Evolutionary conservation across 371 early-diverging fungal species (phyloP), one percentile per base, ranked within the genome.

Genomic region (Rhizoclosmatium hyalinum): DNA sequence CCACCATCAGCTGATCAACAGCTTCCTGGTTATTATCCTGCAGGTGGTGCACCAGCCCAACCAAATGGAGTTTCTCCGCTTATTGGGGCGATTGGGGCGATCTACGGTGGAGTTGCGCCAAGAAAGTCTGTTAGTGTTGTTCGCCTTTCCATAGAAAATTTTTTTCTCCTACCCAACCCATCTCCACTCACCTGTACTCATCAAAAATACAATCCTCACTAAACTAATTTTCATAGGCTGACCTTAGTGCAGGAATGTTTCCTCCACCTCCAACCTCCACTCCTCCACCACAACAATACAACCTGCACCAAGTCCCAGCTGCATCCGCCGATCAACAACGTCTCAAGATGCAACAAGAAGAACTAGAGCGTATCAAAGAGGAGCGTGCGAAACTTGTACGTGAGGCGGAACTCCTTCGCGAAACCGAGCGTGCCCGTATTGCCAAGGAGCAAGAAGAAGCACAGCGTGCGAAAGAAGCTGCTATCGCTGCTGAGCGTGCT

Each of bases 261-360:
- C 50, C 50, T 12, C 50, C 50, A 12, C 50, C 6, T 12, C 50
- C 50, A 6, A 50, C 50, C 50, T 17, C 6, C 12, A 6, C 6
- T 6, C 50, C 6, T 6, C 50, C 6, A 50, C 50, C 6, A 17
- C 50, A 50, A 50, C 17, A 6, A 6, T 50, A 50, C 17, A 50
- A 50, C 6, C 5, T 47, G 44, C 67, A 14, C 5, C 5, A 50
- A 6, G 50, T 50, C 17, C 50, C 50, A 50, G 50, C 12, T 17
- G 17, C 12, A 6, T 12, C 6, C 1, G 50, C 67, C 5, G 67
- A 67, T 8, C 50, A 67, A 12, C 67, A 71, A n/a, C 58, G 72
- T 6, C 1, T 71, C 21, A 10, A 54, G 17, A 71, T 71, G 62
- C 72, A 71, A 4, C 60, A 71, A 71, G 72, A 71, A 3, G 72